These are phyloP conservation scores for Glarea lozoyensis DNA, from an alignment of 495 filamentous ascomycete species.

Conservation along the genomic window DNA sequence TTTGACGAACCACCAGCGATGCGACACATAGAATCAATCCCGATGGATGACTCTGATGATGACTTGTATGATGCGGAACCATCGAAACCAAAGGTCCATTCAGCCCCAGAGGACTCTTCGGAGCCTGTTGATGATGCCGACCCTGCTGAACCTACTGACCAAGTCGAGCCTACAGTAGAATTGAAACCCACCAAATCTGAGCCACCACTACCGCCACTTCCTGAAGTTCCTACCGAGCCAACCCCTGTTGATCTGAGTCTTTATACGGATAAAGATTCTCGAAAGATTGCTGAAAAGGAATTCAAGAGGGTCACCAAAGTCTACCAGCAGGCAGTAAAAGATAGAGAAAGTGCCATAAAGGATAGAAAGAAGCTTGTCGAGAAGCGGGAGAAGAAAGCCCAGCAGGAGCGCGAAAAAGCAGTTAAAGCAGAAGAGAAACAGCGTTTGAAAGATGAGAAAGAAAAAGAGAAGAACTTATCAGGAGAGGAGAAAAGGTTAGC, in stretches of 20 bases:
- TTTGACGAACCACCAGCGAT: slow-evolving; percentile 14
- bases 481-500: no score
- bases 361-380: slow-evolving; percentile 47
- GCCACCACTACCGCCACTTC: slow-evolving; percentile 31
- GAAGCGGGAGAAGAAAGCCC: slow-evolving; percentile 41
- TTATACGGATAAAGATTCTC: slow-evolving; percentile 49
- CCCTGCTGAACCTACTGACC: not conserved
- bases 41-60: slow-evolving; percentile 23
- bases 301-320: slow-evolving; percentile 45
- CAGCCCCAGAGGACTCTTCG: no score
- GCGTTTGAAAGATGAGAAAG: slow-evolving; percentile 25
- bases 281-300: slow-evolving; percentile 57
- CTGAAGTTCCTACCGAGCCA: slow-evolving; percentile 31
- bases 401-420: slow-evolving; percentile 35
- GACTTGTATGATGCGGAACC: no score
- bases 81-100: no score
- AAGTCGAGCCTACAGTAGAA: not conserved
- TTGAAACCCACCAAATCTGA: slow-evolving; percentile 3
- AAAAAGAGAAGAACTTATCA: slow-evolving; percentile 22
- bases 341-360: slow-evolving; percentile 51
- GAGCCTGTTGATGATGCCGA: slow-evolving; percentile 10
- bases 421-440: slow-evolving; percentile 28
- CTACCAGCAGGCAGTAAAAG: slow-evolving; percentile 53
- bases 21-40: slow-evolving; percentile 26
- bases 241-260: slow-evolving; percentile 36